Conservation (phyloP, 2,329 filamentous ascomycete species). For the Xylaria polymorpha region DNA sequence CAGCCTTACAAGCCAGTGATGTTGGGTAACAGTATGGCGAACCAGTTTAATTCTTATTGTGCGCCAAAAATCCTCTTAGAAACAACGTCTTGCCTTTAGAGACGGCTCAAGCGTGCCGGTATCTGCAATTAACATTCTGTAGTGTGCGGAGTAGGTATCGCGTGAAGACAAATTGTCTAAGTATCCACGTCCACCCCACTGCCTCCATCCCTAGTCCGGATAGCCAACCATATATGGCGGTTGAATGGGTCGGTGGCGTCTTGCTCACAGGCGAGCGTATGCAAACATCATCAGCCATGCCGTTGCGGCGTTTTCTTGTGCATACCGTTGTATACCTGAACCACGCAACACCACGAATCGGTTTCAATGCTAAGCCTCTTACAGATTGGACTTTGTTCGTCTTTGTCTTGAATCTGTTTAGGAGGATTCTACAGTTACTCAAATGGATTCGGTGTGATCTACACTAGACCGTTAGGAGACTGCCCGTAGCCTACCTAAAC, state of each 20-base stretch:
- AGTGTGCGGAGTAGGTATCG: neutral
- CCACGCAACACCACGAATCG: neutral
- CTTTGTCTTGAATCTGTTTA: constrained; percentile 6
- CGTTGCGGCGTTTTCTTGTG: constrained; percentile 18
- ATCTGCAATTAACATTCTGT: neutral
- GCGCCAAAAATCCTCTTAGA: neutral
- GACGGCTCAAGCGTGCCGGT: neutral
- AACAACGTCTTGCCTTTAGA: neutral
- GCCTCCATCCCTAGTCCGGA: neutral
- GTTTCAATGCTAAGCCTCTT: constrained; percentile 8
- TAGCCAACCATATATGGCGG: constrained; percentile 6
- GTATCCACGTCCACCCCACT: too few species aligned
- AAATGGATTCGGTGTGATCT: constrained; percentile 1
- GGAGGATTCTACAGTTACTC: neutral
- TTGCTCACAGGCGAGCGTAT: constrained; percentile 18
- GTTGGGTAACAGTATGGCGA: neutral
- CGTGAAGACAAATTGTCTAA: neutral
- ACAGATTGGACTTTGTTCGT: neutral
- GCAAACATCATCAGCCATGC: constrained; percentile 21
- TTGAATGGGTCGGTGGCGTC: constrained; percentile 15
- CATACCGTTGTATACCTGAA: constrained; percentile 16
- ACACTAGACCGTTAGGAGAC: neutral
- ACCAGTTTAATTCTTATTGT: neutral
- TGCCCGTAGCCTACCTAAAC: neutral
- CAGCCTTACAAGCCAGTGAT: constrained; percentile 30